Base-by-base conservation (phyloP, 2,329 filamentous ascomycete genomes). In the Emmonsiellopsis sp. region DNA sequence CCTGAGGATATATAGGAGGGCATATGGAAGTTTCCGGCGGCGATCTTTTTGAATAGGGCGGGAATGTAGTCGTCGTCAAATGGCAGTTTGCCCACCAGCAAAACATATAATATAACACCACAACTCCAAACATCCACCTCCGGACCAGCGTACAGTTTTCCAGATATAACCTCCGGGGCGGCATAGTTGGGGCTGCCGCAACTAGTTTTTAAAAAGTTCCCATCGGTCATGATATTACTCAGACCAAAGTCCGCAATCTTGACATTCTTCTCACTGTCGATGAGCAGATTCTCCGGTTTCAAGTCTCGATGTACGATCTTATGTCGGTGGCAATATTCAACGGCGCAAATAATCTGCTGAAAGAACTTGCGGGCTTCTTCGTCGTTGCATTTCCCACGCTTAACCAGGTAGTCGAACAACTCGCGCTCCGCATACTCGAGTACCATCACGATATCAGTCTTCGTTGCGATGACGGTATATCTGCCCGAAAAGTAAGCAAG, bases 201-300 rank as follows among this genome's bases (percentile, higher is more conserved):
- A 68, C 91, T 97, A 1, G 93, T 98, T 75, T 96, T 97, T 64
- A 98, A 81, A 68, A 98, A 98, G 69, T 98, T 98, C 31, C 93
- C 93, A 68, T 98, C 93, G 0, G 93, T 97, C 93, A 98, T 98
- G 73, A 98, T 98, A 68, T 98, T 98, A 76, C 92, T 97, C 54
- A 98, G 78, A 54, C 93, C 93, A 62, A 98, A 98, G 72, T 98
- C 93, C 63, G 93, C 93, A 74, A 98, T 98, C 76, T 98, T 98
- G 72, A 98, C 92, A 64, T 98, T 96, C 66, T 95, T 85, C 55
- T 94, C 86, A 60, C 94, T 88, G 72, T 98, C 93, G 50, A 98
- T 83, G 43, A 98, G 81, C 48, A 98, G 75, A 67, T 98, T 98
- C 76, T 98, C 93, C 8, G 93, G 93, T 71, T 98, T 98, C 57